phyloP scores from a whole-genome alignment of 352 stramenopile species.

The Pythium folliculosum region DNA sequence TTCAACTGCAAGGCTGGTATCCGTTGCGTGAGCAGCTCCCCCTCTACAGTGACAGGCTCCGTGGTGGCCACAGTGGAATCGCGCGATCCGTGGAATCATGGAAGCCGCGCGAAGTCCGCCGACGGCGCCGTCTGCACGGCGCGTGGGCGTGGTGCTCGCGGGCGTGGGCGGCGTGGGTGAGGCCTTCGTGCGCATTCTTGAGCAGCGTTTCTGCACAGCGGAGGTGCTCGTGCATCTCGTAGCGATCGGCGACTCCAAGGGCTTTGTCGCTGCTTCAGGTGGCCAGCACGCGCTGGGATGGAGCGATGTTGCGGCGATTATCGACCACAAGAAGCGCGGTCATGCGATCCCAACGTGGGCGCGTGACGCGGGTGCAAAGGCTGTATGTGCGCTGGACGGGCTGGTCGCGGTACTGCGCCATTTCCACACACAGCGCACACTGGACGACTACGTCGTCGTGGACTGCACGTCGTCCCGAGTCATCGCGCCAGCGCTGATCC shows the following conservation, averaged over 20 bases:
- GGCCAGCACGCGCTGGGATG: slow-evolving; percentile 5
- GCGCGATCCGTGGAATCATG: slow-evolving; percentile 1
- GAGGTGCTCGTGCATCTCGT: slow-evolving; percentile 20
- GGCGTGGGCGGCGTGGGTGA: slow-evolving; percentile 33
- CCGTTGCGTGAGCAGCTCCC: neutral
- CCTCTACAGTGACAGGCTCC: neutral
- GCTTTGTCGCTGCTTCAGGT: slow-evolving; percentile 15
- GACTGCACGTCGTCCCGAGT: slow-evolving; percentile 33
- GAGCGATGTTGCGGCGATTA: slow-evolving; percentile 11
- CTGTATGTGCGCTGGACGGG: slow-evolving; percentile 1
- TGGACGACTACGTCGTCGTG: slow-evolving; percentile 28
- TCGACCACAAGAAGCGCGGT: slow-evolving; percentile 19
- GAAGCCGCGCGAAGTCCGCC: slow-evolving; percentile 8
- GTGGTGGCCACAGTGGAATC: neutral
- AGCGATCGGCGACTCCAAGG: slow-evolving; percentile 35
- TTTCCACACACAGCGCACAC: slow-evolving; percentile 9
- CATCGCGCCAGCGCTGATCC: slow-evolving; percentile 28
- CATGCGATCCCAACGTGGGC: slow-evolving; percentile 1
- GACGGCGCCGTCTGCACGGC: neutral
- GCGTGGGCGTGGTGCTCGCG: slow-evolving; percentile 31
- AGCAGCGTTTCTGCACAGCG: slow-evolving; percentile 19
- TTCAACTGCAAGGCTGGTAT: neutral
- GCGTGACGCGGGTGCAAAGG: too few species aligned
- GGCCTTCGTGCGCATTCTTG: slow-evolving; percentile 27
- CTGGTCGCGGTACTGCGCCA: slow-evolving; percentile 16